Evolutionary conservation across 2,329 filamentous ascomycete genomes (phyloP), one percentile per base, ranked within the genome.

Genomic region (Bipolaris cookei): DNA sequence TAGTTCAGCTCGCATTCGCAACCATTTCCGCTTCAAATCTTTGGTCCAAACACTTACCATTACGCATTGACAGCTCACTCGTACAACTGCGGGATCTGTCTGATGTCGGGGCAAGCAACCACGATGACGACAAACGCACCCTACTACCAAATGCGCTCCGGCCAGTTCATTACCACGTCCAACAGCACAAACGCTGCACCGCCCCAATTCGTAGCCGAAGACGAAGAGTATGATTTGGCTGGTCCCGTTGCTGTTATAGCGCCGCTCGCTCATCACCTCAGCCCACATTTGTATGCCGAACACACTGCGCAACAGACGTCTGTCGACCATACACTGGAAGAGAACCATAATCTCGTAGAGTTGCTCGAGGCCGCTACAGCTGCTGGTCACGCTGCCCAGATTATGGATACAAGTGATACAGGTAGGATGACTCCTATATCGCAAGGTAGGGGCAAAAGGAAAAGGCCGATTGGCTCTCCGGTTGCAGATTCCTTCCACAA

Each of bases 291-390:
- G 20, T 67, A 65, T 48, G 25, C 52, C 48, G 63, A 68, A 44
- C 58, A 53, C 37, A 38, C 56, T 46, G 34, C 51, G 44, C 58
- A 53, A 41, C 69, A 67, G 38, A 35, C 43, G 3, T 53, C 51
- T 23, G 38, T 49, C 21, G 65, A 71, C 21, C 54, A 58, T 34
- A 63, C 62, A 6, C 48, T 66, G 13, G 73, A 73, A 50, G 68
- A 71, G 23, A 73, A 67, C 28, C 70, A 70, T 32, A 69, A 73
- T 38, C 65, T 77, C 32, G 73, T 64, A 2, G 73, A 76, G 51
- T 57, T 77, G 48, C 59, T 77, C 4, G 73, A 76, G 50, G 75
- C 75, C 61, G 75, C 73, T 6, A 74, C 72, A 14, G 73, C 73
- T 58, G 71, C 73, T 35, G 69, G 61, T 13, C 70, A 73, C 48